Evolutionary conservation across 2,329 filamentous ascomycete genomes (phyloP), one percentile per base, ranked within the genome.

Genomic region (Metarhizium humberi): DNA sequence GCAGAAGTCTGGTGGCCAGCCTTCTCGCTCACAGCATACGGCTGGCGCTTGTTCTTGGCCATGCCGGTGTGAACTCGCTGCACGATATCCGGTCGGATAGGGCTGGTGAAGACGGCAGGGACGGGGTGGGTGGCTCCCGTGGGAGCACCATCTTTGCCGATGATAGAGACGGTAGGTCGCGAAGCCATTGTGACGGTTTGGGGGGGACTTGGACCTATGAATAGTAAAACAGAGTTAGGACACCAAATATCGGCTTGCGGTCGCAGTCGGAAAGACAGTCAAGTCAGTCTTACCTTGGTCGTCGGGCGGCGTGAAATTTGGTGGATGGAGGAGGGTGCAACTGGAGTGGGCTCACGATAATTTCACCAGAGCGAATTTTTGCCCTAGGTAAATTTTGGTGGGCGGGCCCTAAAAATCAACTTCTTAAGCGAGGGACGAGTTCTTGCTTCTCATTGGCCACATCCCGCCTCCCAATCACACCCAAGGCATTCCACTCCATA

Each of bases 31-130:
- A 99, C 94, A 72, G 94, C 86, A 78, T 99, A 99, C 69, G 94
- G 92, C 72, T 99, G 94, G 77, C 94, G 88, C 87, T 95, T 96
- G 87, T 99, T 99, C 90, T 99, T 99, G 76, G 92, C 92, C 84
- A 99, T 95, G 73, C 94, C 94, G 72, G 90, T 95, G 87, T 99
- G 94, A 71, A 97, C 88, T 78, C 92, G 88, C 85, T 97, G 92
- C 75, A 99, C 94, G 75, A 99, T 96, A 80, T 99, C 94, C 72
- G 92, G 89, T 77, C 94, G 92, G 84, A 99, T 97, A 69, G 94
- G 94, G 69, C 89, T 85, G 78, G 85, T 85, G 88, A 99, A 99
- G 81, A 99, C 92, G 78, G 90, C 86, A 73, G 95, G 94, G 70
- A 97, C 86, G 75, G 94, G 84, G 78, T 92, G 85, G 73, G 92